These are phyloP conservation scores for Neonectria neomacrospora DNA, from an alignment of 2,329 filamentous ascomycete genomes.

Conservation along the genomic window DNA sequence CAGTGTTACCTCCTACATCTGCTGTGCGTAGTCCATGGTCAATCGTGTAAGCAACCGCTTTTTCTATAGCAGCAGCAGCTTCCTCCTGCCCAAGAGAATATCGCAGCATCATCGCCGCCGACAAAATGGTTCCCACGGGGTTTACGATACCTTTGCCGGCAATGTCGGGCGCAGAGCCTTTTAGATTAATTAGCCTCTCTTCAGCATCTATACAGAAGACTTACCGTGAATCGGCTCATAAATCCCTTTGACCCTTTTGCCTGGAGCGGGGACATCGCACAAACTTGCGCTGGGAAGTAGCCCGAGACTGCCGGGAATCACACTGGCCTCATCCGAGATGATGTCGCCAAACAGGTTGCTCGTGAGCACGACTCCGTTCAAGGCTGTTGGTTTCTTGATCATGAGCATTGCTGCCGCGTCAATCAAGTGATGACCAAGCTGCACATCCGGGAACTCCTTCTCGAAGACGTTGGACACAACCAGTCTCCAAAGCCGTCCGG, in stretches of 20 bases:
- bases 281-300: conserved; percentile 12
- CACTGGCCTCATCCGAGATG: conserved; percentile 40
- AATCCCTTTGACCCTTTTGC: conserved; percentile 1
- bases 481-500: conserved; percentile 36
- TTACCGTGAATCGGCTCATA: conserved; percentile 15
- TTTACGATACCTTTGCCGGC: conserved; percentile 10
- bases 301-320: conserved; percentile 4
- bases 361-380: conserved; percentile 41
- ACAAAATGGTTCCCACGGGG: conserved; percentile 8
- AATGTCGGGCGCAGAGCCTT: conserved; percentile 10
- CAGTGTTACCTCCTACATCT: background rate
- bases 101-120: conserved; percentile 12
- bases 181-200: background rate
- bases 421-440: conserved; percentile 35
- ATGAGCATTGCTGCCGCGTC: conserved; percentile 40
- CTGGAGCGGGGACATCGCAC: conserved; percentile 3
- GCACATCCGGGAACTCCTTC: conserved; percentile 35
- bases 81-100: conserved; percentile 1
- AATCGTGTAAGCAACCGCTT: background rate
- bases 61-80: background rate
- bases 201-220: background rate
- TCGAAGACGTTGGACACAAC: conserved; percentile 30
- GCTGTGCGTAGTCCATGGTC: background rate
- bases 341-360: conserved; percentile 45
- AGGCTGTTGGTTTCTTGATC: conserved; percentile 24